Percentiles rank a stretch among this genome's conserved stretches.
Conservation (phyloP, 768 basidiomycete species). For the Suillus luteus region DNA sequence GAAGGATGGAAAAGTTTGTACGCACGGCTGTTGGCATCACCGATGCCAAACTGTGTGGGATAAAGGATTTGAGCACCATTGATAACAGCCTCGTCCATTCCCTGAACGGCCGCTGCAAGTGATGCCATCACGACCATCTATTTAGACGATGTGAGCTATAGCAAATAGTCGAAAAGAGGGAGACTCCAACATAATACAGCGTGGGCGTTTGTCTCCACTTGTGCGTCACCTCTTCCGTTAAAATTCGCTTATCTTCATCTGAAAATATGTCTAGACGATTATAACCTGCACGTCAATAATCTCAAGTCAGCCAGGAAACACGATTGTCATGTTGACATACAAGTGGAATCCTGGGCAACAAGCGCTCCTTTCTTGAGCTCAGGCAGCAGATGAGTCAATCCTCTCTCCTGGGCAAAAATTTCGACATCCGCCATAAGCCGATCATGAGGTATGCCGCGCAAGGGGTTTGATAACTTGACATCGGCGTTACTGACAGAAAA, state of each 20-base stretch:
- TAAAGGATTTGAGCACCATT: constrained; percentile 50
- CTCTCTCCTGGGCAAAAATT: constrained; percentile 51
- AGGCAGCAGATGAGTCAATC: constrained; percentile 41
- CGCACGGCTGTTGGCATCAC: constrained; percentile 26
- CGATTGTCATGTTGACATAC: constrained; percentile 42
- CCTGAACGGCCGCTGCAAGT: constrained; percentile 80
- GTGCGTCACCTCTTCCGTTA: constrained; percentile 48
- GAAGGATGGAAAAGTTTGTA: constrained; percentile 6
- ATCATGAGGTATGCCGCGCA: constrained; percentile 59
- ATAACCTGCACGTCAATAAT: constrained; percentile 37
- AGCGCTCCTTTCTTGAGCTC: constrained; percentile 73
- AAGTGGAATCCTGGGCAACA: constrained; percentile 64
- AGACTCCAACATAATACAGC: constrained; percentile 42
- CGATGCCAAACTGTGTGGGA: constrained; percentile 56
- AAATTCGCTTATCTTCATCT: constrained; percentile 44
- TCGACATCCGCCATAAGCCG: constrained; percentile 62
- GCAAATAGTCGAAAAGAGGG: neutral
- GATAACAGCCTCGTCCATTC: constrained; percentile 42
- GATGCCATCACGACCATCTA: constrained; percentile 60
- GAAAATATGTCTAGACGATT: constrained; percentile 42
- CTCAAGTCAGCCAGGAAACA: constrained; percentile 30
- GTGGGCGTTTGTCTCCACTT: constrained; percentile 49
- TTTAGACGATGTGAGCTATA: constrained; percentile 36
- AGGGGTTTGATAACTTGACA: constrained; percentile 55
- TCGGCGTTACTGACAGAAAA: constrained; percentile 33